Base-by-base conservation (phyloP, 352 stramenopile species). In the Phytophthora pini region DNA sequence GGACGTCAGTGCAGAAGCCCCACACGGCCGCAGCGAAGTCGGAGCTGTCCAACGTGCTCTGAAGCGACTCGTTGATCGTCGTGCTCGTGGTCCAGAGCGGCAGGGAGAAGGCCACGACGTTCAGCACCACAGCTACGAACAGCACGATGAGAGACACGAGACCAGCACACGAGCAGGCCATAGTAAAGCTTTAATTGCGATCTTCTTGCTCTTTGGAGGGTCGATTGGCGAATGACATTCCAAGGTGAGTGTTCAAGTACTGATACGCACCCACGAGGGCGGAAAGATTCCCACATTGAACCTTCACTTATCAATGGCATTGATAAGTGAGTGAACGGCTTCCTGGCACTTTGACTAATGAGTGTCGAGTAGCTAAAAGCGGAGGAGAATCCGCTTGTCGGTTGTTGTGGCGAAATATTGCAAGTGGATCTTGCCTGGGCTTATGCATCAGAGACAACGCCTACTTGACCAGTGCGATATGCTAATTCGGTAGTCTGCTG, bases 21-120 rank as follows among this genome's bases (percentile, higher is more conserved):
- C 82, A 91, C 47, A 91, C 29, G 9, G 80, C 82, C 0, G 82
- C 78, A 3, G 78, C 60, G 47, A 91, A 91, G 53, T 88, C 76
- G 15, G 76, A 78, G 29, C 60, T 86, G 44, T 65, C 49, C 8
- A 79, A 50, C 15, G 72, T 43, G 5, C 68, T 58, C 17, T 61
- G 62, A 9, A 85, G 68, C 48, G 59, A 68, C 32, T 67, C 50
- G 67, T 75, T 86, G 40, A 84, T 77, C 15, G 74, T 62, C 13
- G 70, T 69, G 62, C 78, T 91, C 22, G 80, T 89, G 43, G 76
- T 87, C 82, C 82, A 91, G 36, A 88, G 64, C 34, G 82, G 82
- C 59, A 91, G 57, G n/a, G 77, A 74, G 61, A 89, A 86, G 29
- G 82, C 75, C 34, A 88, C 76, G 57, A 74, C 51, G 67, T 87